Base-by-base conservation (phyloP, 1,284 basidiomycete genomes). In the Irpex lacteus region DNA sequence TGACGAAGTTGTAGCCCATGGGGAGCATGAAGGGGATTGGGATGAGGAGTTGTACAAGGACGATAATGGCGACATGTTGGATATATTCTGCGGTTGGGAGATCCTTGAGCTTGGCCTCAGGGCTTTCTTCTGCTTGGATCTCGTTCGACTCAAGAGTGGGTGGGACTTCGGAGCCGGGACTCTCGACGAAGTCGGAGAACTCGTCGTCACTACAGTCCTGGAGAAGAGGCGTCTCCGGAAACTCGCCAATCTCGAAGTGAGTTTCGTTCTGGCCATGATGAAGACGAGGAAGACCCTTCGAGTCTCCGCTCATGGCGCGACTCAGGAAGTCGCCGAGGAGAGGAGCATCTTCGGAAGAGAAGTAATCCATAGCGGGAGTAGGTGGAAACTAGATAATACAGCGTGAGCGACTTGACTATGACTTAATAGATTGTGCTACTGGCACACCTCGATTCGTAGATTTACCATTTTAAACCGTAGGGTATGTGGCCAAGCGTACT, bases 1-100 rank as follows among this genome's bases (percentile, higher is more conserved):
- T 62, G 26, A 53, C 47, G 60, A 61, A 63, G 37, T 50, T 62
- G 56, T 59, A 49, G 26, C 65, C 65, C 59, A 62, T 63, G 4
- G 65, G 65, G 1, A 66, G 18, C 60, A 66, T 63, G 55, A 63
- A 61, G 5, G 65, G 65, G 37, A 66, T 54, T 11, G 62, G 65
- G 36, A 66, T 66, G 38, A 66, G 60, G 19, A 61, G 37, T 34
- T 66, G 65, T 5, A 66, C 62, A 8, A 61, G 21, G 13, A 66
- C 34, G 18, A 66, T 59, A 56, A 66, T 63, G n/a, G 62, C 60
- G 50, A 61, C 62, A 26, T 61, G 54, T 38, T 59, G 65, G 49
- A 62, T 55, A 32, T 63, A 66, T 18, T 59, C 62, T 0, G 59
- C 9, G 26, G 32, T 15, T 13, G 37, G 18, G 3, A 61, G 59